These are phyloP conservation scores for Tricholoma hemisulphureum DNA, from an alignment of 768 basidiomycete species.

Conservation along the genomic window DNA sequence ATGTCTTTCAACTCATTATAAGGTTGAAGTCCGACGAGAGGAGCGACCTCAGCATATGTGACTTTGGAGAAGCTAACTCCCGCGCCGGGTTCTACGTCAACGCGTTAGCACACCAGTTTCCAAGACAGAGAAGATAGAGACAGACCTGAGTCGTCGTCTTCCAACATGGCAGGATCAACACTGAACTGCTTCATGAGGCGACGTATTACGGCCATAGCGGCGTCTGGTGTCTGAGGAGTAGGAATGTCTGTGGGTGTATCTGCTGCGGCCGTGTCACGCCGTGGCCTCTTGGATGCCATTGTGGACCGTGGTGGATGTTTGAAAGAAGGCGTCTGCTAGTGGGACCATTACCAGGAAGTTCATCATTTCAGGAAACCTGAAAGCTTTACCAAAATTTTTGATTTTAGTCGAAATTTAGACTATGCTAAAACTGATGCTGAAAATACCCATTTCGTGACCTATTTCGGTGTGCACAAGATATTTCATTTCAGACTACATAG, in stretches of 20 bases:
- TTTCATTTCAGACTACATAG: too few relatives aligned
- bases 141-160: background rate
- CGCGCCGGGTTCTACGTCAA: slow-evolving; percentile 14
- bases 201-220: background rate
- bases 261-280: background rate
- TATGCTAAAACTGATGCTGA: too few relatives aligned
- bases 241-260: background rate
- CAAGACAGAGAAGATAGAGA: background rate
- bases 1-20: slow-evolving; percentile 9
- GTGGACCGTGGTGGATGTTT: background rate
- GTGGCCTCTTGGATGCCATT: slow-evolving; percentile 1
- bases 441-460: too few relatives aligned
- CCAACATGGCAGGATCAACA: slow-evolving; percentile 2
- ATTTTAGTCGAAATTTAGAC: too few relatives aligned
- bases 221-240: background rate
- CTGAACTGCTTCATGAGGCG: background rate
- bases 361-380: too few relatives aligned
- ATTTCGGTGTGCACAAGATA: too few relatives aligned
- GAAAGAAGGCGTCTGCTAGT: too few relatives aligned
- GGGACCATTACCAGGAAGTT: too few relatives aligned
- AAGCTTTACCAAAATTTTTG: too few relatives aligned
- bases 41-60: slow-evolving; percentile 17
- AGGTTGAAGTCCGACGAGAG: slow-evolving; percentile 19
- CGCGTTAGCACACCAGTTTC: background rate
- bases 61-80: slow-evolving; percentile 21